Evolutionary conservation across 192 early-diverging fungal species (phyloP), one percentile per base, ranked within the genome.

Genomic region (Linnemannia elongata): DNA sequence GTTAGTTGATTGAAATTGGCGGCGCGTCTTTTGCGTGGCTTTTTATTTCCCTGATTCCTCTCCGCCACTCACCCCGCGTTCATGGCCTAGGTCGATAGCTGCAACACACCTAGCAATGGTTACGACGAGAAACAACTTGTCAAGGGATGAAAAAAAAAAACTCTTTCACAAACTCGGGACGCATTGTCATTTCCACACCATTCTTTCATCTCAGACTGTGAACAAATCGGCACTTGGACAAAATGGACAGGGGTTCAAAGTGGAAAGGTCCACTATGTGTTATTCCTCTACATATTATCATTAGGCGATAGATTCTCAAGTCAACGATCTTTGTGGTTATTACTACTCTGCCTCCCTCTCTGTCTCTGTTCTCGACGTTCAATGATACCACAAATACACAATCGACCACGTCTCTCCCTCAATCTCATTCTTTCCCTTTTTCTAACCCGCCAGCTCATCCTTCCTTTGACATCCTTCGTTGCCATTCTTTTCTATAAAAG

Each of bases 1-100:
- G 17, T 15, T 63, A 27, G 12, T 66, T 30, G 9, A 12, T 24
- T 2, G 12, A 60, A 66, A 66, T 66, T 66, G 60, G 60, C 60
- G 60, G 60, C 60, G 60, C 60, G 60, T 66, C 27, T 35, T 66
- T 66, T 63, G n/a, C 55, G 55, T 60, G 55, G 55, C 55, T 66
- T 66, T 66, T 20, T 22, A 18, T 5, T 52, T 22, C 1, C 15
- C 9, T 49, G 47, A 15, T 7, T 17, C 18, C 6, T 22, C 4
- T 52, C 6, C 44, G 57, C 57, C 5, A 60, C n/a, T 60, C 12
- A 12, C 15, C 44, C 12, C 44, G 44, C 44, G 12, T 45, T 15
- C 42, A 9, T 44, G 42, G 12, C 13, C 49, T 52, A 52, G 47
- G 17, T 18, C 13, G 9, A 5, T 44, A 20, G 18, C 17, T 52